A percentile compares a stretch with the other conserved stretches of the same genome.
Conservation (phyloP, 1,139 yeast species). For the Protomyces gravidus region DNA sequence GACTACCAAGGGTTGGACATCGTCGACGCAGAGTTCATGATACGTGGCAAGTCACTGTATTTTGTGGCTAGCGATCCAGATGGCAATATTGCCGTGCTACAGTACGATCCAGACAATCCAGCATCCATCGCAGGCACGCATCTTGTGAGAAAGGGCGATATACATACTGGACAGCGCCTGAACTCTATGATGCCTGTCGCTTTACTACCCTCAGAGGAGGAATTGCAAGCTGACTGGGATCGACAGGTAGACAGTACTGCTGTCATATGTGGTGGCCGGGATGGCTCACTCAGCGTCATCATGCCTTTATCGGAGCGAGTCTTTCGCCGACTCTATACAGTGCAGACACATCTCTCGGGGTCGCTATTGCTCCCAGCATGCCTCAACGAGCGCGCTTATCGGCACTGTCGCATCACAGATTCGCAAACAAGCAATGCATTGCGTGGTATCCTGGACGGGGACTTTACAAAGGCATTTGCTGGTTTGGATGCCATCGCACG, state of each 20-base stretch:
- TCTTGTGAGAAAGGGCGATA: constrained; percentile 64
- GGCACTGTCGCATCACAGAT: constrained; percentile 32
- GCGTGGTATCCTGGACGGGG: constrained; percentile 35
- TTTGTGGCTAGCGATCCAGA: constrained; percentile 68
- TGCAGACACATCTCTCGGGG: constrained; percentile 83
- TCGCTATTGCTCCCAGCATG: constrained; percentile 71
- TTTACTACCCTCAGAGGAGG: constrained; percentile 45
- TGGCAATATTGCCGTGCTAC: constrained; percentile 66
- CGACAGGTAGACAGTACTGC: constrained; percentile 48
- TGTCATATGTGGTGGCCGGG: constrained; percentile 50
- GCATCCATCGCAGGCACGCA: constrained; percentile 74
- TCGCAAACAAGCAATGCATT: constrained; percentile 25
- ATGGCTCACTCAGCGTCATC: constrained; percentile 75
- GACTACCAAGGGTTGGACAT: constrained; percentile 64
- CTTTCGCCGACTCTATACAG: constrained; percentile 74
- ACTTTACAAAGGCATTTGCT: constrained; percentile 28
- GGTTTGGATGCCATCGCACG: constrained; percentile 29
- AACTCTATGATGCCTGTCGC: constrained; percentile 49
- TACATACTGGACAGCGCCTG: constrained; percentile 61
- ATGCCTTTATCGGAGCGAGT: constrained; percentile 69
- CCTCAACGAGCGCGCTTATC: constrained; percentile 58
- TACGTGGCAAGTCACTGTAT: constrained; percentile 63
- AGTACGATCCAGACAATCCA: constrained; percentile 81
- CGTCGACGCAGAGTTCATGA: constrained; percentile 61
- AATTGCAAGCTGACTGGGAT: constrained; percentile 28